Percentiles rank a stretch among this genome's conserved stretches.
These are phyloP conservation scores for Gloeophyllum trabeum DNA, from an alignment of 768 basidiomycete genomes.

Conservation along the genomic window DNA sequence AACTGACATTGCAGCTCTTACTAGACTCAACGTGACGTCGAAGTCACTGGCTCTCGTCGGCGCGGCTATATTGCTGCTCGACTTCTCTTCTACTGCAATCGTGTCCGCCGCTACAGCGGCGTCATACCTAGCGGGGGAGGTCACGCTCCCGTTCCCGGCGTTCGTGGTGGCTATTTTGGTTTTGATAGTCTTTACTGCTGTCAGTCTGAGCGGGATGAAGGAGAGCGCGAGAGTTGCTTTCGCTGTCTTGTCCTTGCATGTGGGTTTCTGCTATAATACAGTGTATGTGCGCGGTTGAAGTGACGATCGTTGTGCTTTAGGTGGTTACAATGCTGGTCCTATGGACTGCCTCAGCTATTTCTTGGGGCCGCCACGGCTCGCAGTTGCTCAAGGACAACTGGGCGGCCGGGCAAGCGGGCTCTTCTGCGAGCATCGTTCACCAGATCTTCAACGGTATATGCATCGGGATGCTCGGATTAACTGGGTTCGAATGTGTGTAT, in stretches of 20 bases:
- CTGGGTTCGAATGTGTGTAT: conserved; percentile 54
- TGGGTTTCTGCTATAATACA: too few relatives aligned
- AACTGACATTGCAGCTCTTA: too few relatives aligned
- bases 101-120: conserved; percentile 68
- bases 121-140: conserved; percentile 56
- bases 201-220: conserved; percentile 47
- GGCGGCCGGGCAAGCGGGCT: conserved; percentile 22
- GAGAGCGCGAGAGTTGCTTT: conserved; percentile 56
- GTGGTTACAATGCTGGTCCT: conserved; percentile 44
- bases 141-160: conserved; percentile 41
- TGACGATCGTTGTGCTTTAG: conserved; percentile 23
- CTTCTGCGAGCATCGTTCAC: conserved; percentile 20
- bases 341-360: conserved; percentile 33
- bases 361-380: conserved; percentile 42
- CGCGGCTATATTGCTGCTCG: conserved; percentile 57
- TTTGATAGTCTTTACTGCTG: conserved; percentile 36
- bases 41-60: conserved; percentile 55
- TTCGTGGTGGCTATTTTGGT: conserved; percentile 44
- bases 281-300: conserved; percentile 2
- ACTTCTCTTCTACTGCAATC: conserved; percentile 57
- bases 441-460: conserved; percentile 60
- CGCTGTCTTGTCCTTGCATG: conserved; percentile 46
- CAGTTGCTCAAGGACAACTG: conserved; percentile 43
- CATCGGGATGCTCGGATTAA: conserved; percentile 60
- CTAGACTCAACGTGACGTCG: conserved; percentile 51